Percentiles rank a stretch among this genome's conserved stretches.
These are phyloP conservation scores for Uronychia binucleata DNA, from an alignment of 73 alveolate genomes.

Conservation along the genomic window DNA sequence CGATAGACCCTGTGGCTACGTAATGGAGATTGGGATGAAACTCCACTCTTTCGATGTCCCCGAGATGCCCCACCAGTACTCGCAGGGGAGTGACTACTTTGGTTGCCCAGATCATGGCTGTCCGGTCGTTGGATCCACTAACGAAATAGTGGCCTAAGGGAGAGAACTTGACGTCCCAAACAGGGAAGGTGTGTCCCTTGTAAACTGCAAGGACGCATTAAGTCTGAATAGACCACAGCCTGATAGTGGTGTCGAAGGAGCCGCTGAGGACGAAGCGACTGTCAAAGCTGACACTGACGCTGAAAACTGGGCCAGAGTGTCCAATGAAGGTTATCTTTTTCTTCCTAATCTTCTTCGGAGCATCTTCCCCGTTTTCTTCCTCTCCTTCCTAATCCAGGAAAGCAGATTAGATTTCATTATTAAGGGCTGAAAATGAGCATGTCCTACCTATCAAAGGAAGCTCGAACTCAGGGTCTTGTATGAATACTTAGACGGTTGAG, in stretches of 20 bases:
- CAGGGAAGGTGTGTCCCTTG: constrained; percentile 84
- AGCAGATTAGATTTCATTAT: not conserved
- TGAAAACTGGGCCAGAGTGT: constrained; percentile 84
- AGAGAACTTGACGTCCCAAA: constrained; percentile 87
- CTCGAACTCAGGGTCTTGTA: not conserved
- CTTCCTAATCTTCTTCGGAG: not conserved
- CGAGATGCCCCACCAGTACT: constrained; percentile 84
- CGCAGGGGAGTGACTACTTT: constrained; percentile 77
- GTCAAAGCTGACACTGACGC: constrained; percentile 77
- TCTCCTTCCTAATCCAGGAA: not conserved
- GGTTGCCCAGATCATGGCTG: constrained; percentile 83
- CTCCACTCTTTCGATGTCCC: constrained; percentile 84
- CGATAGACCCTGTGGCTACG: constrained; percentile 90
- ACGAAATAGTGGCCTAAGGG: constrained; percentile 90
- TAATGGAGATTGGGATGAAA: constrained; percentile 93
- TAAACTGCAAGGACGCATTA: constrained; percentile 63
- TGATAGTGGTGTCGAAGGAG: constrained; percentile 80
- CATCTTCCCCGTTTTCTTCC: not conserved
- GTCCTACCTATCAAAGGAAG: not conserved
- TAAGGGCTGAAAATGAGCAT: not conserved
- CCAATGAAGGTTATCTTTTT: constrained; percentile 58
- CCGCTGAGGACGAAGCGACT: constrained; percentile 77
- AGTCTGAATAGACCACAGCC: constrained; percentile 84
- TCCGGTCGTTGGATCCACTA: constrained; percentile 88
- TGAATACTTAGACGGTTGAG: constrained; percentile 14